Base-by-base conservation (phyloP, 1,284 basidiomycete genomes). In the Trichosporon coremiiforme region DNA sequence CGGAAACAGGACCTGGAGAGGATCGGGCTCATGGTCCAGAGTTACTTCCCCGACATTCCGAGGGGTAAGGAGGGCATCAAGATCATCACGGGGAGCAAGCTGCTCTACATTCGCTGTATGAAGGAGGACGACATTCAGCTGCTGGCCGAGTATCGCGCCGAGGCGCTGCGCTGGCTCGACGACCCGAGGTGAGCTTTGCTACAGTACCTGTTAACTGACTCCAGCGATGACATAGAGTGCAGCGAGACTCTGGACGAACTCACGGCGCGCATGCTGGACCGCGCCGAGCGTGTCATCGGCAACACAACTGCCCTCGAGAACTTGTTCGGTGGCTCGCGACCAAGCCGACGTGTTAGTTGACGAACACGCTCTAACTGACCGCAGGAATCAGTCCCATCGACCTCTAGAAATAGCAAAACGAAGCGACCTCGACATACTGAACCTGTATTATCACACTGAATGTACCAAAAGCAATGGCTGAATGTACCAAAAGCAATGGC, bases 91-190 rank as follows among this genome's bases (percentile, higher is more conserved):
- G 20, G n/a, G 22, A 65, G 68, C 55, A 64, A 36, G 8, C 63
- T 71, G 66, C 69, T 76, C 9, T 75, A 73, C 69, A 75, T 75
- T 25, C 68, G 68, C 17, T 71, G 62, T 64, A 71, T 74, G 70
- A 64, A 60, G 20, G 45, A 60, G 6, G 45, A 70, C 5, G 70
- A 74, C 22, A 17, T 65, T 2, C 25, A 13, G 2, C 29, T 66
- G 20, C 50, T 71, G 38, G 35, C 45, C 8, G 55, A 66, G n/a
- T 74, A 71, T 29, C 41, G 73, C 2, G 33, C 68, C 20, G 63
- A 64, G 13, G 70, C 73, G 45, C 50, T 50, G 8, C 72, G 74
- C 70, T 73, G 65, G 65, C 17, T 66, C 15, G 47, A 66, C 17
- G 22, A 12, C 0, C 63, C 20, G n/a, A 7, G 10, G 63, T 64